These are phyloP conservation scores for Geranium brycei DNA, from an alignment of 345 rosid genomes.

Conservation along the genomic window DNA sequence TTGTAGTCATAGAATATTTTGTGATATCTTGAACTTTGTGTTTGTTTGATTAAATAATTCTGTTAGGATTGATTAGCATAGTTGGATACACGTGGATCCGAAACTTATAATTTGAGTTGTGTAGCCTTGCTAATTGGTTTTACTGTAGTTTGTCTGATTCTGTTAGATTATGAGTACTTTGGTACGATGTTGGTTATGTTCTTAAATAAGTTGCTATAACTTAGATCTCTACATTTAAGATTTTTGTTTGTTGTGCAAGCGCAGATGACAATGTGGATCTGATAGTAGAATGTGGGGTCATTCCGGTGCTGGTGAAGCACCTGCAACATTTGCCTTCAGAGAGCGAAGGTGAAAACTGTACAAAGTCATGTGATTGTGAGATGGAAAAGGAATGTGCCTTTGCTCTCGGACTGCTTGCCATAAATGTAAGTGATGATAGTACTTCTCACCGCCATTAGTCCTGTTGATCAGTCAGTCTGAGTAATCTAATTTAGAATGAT, in stretches of 20 bases:
- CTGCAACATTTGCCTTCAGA: constrained; percentile 22
- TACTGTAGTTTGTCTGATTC: no score
- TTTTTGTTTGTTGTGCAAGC: background rate
- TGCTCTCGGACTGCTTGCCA: constrained; percentile 49
- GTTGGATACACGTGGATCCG: no score
- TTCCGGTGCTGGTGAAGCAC: constrained; percentile 44
- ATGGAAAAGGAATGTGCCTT: constrained; percentile 50
- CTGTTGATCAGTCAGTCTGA: background rate
- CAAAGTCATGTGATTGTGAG: constrained; percentile 25
- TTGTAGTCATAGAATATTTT: no score
- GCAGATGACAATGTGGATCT: constrained; percentile 42
- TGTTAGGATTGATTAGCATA: no score
- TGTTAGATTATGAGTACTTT: background rate
- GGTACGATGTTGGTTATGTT: background rate
- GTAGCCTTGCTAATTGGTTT: no score
- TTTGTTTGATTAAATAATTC: no score
- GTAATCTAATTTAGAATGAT: background rate
- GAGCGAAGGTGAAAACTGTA: constrained; percentile 2
- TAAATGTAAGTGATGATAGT: constrained; percentile 22
- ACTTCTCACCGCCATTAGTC: background rate
- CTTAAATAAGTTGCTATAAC: background rate
- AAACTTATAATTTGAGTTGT: no score
- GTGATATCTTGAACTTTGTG: no score
- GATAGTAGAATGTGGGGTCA: constrained; percentile 51
- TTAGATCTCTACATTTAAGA: background rate